Base-by-base conservation (phyloP, 331 rosid species). In the Telfairia occidentalis region DNA sequence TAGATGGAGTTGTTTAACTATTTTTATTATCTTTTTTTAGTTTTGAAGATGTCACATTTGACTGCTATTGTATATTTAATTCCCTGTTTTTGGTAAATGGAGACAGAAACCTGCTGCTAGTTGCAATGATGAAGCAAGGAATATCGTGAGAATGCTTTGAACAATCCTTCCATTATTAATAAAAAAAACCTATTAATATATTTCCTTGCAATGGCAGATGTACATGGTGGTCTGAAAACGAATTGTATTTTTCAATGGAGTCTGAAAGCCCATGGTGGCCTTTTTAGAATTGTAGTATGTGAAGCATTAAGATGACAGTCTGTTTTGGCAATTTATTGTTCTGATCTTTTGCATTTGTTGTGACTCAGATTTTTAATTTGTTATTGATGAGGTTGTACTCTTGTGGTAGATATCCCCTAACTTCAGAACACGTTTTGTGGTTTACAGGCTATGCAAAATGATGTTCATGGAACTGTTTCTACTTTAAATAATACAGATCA, bases 401-500 rank as follows among this genome's bases (percentile, higher is more conserved):
- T 18, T 30, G 40, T 18, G 60, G 29, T n/a, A n/a, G 76, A 49
- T 48, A 48, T 48, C 76, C 18, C 18, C 28, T 48, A 71, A 71
- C 58, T 5, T 1, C 4, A 16, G 18, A 71, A 71, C 35, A 46
- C 5, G 15, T 48, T 12, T 29, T 29, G 34, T 28, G 75, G 24
- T 9, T 70, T 28, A 49, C 76, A 71, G 76, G 55, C 43, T 8
- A 9, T n/a, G n/a, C n/a, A n/a, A n/a, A n/a, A n/a, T n/a, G n/a
- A n/a, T n/a, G n/a, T n/a, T n/a, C n/a, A n/a, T n/a, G n/a, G n/a
- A n/a, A n/a, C 30, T 48, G 45, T n/a, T 29, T 29, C 45, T 29
- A 60, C 59, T 71, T 10, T 66, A 49, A 67, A 59, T 50, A 7
- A 26, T 73, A n/a, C 29, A 18, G 79, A 75, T 76, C 50, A 1